phyloP scores from a whole-genome alignment of 2,329 filamentous ascomycete genomes.

The Ophiocordyceps camponoti-saundersi region DNA sequence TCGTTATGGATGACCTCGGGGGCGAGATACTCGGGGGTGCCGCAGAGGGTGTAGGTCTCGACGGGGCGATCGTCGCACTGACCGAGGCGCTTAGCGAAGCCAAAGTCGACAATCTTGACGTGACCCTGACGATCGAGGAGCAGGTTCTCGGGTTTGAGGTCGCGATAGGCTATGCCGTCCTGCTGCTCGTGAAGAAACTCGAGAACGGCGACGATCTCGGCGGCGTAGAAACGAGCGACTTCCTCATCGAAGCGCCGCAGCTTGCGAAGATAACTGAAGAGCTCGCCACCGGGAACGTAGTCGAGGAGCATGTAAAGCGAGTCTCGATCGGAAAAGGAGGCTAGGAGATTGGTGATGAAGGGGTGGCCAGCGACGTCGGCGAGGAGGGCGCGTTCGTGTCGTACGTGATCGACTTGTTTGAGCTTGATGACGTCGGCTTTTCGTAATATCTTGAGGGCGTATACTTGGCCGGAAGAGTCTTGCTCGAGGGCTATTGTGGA shows the following conservation, averaged over 20 bases:
- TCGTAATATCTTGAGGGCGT: slow-evolving; percentile 64
- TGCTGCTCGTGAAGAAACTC: slow-evolving; percentile 68
- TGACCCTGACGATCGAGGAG: slow-evolving; percentile 62
- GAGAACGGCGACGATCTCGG: slow-evolving; percentile 67
- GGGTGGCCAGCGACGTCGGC: slow-evolving; percentile 64
- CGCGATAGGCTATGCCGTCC: slow-evolving; percentile 62
- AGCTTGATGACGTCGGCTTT: slow-evolving; percentile 60
- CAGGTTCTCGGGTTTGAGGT: slow-evolving; percentile 72
- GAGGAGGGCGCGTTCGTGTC: slow-evolving; percentile 66
- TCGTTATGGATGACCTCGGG: slow-evolving; percentile 76
- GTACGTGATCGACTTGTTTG: slow-evolving; percentile 76
- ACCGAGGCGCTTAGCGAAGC: slow-evolving; percentile 66
- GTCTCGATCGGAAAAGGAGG: slow-evolving; percentile 64
- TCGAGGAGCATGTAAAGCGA: slow-evolving; percentile 72
- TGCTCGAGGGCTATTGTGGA: slow-evolving; percentile 19
- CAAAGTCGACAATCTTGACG: slow-evolving; percentile 72
- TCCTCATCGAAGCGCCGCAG: slow-evolving; percentile 64
- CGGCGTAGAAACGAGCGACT: slow-evolving; percentile 66
- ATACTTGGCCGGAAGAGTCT: slow-evolving; percentile 34
- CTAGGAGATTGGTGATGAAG: slow-evolving; percentile 65
- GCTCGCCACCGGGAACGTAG: slow-evolving; percentile 69
- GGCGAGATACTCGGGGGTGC: slow-evolving; percentile 70
- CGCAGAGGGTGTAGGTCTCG: slow-evolving; percentile 72
- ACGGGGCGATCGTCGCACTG: slow-evolving; percentile 29
- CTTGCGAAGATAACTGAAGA: slow-evolving; percentile 68